These are phyloP conservation scores for Carex arenaria DNA, from an alignment of 202 grass and related monocot species.

Conservation along the genomic window DNA sequence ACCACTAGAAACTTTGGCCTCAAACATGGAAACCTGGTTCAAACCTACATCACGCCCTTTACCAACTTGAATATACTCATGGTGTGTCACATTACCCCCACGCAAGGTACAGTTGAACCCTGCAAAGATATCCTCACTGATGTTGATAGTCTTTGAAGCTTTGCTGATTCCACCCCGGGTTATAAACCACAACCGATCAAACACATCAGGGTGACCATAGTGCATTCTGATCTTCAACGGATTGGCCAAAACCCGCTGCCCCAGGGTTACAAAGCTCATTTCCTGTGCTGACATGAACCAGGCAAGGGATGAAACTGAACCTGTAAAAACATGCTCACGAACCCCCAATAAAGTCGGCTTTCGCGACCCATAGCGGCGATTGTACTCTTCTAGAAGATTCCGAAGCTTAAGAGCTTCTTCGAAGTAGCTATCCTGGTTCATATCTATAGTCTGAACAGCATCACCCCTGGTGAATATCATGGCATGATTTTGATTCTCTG, in stretches of 20 bases:
- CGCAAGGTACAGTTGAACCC: slow-evolving; percentile 95
- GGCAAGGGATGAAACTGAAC: slow-evolving; percentile 91
- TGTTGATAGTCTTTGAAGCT: slow-evolving; percentile 82
- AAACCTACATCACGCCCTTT: slow-evolving; percentile 93
- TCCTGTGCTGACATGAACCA: slow-evolving; percentile 99
- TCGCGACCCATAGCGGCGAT: slow-evolving; percentile 60
- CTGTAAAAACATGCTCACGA: slow-evolving; percentile 93
- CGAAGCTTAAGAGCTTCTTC: slow-evolving; percentile 97
- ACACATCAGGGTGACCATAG: slow-evolving; percentile 95
- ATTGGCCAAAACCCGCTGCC: slow-evolving; percentile 81
- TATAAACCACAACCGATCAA: slow-evolving; percentile 90
- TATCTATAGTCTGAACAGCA: slow-evolving; percentile 93
- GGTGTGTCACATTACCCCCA: slow-evolving; percentile 92
- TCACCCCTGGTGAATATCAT: slow-evolving; percentile 97
- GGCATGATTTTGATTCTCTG: slow-evolving; percentile 92
- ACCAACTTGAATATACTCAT: slow-evolving; percentile 94
- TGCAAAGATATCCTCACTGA: slow-evolving; percentile 96
- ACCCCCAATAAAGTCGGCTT: slow-evolving; percentile 93
- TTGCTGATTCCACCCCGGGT: slow-evolving; percentile 87
- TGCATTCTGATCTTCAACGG: slow-evolving; percentile 97
- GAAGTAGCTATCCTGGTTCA: slow-evolving; percentile 96
- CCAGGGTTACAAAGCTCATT: slow-evolving; percentile 91
- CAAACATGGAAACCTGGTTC: slow-evolving; percentile 97
- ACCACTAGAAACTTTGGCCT: slow-evolving; percentile 92
- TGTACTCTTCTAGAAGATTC: slow-evolving; percentile 88